Base-by-base conservation (phyloP, 257 asterid species). In the Ajuga chamaepitys region DNA sequence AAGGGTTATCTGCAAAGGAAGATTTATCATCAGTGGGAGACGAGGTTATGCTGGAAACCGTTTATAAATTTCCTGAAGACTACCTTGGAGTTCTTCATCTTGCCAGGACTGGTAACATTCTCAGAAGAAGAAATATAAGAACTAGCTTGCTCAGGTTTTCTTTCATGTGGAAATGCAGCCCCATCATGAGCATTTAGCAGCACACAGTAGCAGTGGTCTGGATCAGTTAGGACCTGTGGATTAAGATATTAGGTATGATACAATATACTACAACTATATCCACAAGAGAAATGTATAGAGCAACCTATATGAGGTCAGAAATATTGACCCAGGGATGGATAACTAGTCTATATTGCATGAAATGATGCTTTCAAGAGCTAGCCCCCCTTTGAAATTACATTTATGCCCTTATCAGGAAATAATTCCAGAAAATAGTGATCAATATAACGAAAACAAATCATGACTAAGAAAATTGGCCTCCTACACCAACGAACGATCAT, bases 181-280 rank as follows among this genome's bases (percentile, higher is more conserved):
- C 95, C 99, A 60, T 84, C 86, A 65, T 85, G 86, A 53, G 99
- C 99, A 71, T 94, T 83, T 68, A 94, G 87, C 75, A 94, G 74
- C 47, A 94, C 99, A 70, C 97, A 90, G 54, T 90, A 94, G 77
- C 99, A 94, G 82, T 94, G 96, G 70, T 94, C 99, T 18, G 89
- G 81, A 76, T 94, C 99, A 24, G 96, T 94, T 76, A 94, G 79
- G 45, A 94, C 99, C 99, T 94, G 83, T 51, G 80, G 70, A 67
- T 32, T 45, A 37, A 68, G 38, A 46, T 65, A 47, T 60, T 45
- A 55, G 50, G 54, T 62, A 58, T 17, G 24, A 58, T 9, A 66
- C 14, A 13, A 50, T 48, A 17, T 35, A 58, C 42, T 38, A 25
- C 26, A 41, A 37, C 13, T 58, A 57, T 60, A 35, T 47, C 58